Percentiles rank a stretch among this genome's conserved stretches.
Evolutionary conservation across 2,329 filamentous ascomycete genomes (phyloP).

Genomic region (Xylaria sp.): DNA sequence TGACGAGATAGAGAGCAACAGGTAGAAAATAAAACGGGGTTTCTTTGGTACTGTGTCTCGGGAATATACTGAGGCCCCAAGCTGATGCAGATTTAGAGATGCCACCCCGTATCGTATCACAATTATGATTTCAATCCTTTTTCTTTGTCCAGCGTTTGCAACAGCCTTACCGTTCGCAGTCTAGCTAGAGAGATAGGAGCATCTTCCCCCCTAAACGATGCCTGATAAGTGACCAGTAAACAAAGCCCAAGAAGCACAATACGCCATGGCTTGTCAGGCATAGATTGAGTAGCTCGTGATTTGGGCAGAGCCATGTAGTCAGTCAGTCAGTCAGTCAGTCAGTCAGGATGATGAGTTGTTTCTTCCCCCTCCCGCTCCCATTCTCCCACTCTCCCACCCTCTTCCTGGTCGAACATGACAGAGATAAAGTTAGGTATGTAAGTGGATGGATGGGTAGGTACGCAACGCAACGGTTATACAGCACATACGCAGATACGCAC

Average conservation of each 20-base stretch:
- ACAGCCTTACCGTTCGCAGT: slow-evolving; percentile 29
- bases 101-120: slow-evolving; percentile 6
- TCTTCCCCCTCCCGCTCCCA: too few relatives aligned
- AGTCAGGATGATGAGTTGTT: background rate
- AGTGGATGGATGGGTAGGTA: background rate
- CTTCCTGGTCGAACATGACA: background rate
- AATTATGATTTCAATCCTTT: slow-evolving; percentile 2
- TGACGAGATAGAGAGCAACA: slow-evolving; percentile 5
- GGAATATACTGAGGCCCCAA: slow-evolving; percentile 42
- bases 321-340: too few relatives aligned
- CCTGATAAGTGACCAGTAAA: slow-evolving; percentile 24
- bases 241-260: slow-evolving; percentile 18
- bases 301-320: slow-evolving; percentile 19
- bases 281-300: slow-evolving; percentile 11
- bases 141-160: slow-evolving; percentile 31
- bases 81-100: slow-evolving; percentile 29
- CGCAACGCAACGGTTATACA: background rate
- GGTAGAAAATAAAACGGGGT: slow-evolving; percentile 8
- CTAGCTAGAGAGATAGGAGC: background rate
- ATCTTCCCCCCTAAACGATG: slow-evolving; percentile 1
- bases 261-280: background rate
- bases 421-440: too few relatives aligned
- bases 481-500: too few relatives aligned
- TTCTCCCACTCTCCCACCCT: too few relatives aligned
- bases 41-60: slow-evolving; percentile 41